phyloP scores from a whole-genome alignment of 345 rosid species.

The Euclidium syriacum region DNA sequence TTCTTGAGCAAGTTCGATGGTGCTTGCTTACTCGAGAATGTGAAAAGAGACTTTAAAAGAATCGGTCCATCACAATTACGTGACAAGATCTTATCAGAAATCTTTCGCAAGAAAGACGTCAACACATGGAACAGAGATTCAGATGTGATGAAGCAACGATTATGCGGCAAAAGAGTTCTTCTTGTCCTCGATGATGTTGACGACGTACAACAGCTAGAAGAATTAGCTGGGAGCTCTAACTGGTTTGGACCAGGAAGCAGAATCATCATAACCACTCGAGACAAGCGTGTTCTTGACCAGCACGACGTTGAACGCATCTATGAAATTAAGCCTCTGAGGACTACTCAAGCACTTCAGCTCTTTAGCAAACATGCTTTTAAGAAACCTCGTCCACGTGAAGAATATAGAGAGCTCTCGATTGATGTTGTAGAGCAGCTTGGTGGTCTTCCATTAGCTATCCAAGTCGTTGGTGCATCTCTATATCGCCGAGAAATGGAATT shows the following conservation, averaged over 20 bases:
- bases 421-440: slow-evolving; percentile 23
- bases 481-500: slow-evolving; percentile 15
- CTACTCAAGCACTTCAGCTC: slow-evolving; percentile 32
- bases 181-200: slow-evolving; percentile 30
- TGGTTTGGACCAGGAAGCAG: slow-evolving; percentile 37
- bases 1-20: slow-evolving; percentile 33
- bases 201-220: slow-evolving; percentile 18
- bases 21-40: slow-evolving; percentile 35
- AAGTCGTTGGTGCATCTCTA: slow-evolving; percentile 33
- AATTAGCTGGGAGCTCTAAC: slow-evolving; percentile 12
- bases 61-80: slow-evolving; percentile 2
- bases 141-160: slow-evolving; percentile 17
- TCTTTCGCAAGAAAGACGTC: slow-evolving; percentile 7
- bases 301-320: slow-evolving; percentile 21
- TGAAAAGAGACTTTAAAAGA: slow-evolving; percentile 29
- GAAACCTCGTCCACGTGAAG: slow-evolving; percentile 16
- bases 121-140: not conserved
- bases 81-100: slow-evolving; percentile 14
- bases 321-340: slow-evolving; percentile 24
- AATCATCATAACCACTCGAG: slow-evolving; percentile 28
- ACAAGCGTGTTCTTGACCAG: slow-evolving; percentile 25
- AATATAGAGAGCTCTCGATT: slow-evolving; percentile 14
- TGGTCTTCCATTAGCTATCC: slow-evolving; percentile 39
- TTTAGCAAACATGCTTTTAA: slow-evolving; percentile 30
- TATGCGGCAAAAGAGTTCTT: slow-evolving; percentile 21